phyloP scores from a whole-genome alignment of 108 stramenopile genomes.

The Nitzschia sp. region DNA sequence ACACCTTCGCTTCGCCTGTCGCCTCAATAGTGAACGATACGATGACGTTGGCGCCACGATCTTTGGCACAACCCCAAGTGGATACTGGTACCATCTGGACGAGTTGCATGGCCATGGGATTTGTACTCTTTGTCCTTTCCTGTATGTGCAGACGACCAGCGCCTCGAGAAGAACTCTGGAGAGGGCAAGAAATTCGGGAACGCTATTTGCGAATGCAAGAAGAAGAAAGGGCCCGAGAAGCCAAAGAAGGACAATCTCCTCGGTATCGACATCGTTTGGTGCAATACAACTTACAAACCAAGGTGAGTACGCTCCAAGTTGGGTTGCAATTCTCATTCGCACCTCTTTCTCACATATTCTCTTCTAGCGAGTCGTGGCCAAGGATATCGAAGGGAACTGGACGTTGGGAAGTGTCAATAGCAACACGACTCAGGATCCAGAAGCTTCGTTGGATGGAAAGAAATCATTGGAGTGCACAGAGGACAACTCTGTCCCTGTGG shows the following conservation, averaged over 20 bases:
- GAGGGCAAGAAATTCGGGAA: slow-evolving; percentile 23
- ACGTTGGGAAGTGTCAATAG: slow-evolving; percentile 1
- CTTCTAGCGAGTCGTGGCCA: slow-evolving; percentile 6
- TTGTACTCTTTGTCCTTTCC: slow-evolving; percentile 4
- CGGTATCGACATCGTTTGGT: slow-evolving; percentile 11
- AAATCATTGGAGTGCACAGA: not conserved
- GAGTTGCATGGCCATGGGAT: slow-evolving; percentile 7
- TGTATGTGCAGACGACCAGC: slow-evolving; percentile 1
- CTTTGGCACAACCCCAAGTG: not conserved
- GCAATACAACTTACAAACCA: slow-evolving; percentile 6
- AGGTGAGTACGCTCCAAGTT: not conserved
- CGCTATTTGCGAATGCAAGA: slow-evolving; percentile 10
- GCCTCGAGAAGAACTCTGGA: slow-evolving; percentile 19
- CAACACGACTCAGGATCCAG: not conserved
- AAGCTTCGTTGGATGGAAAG: not conserved
- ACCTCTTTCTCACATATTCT: not conserved
- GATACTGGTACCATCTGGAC: not conserved
- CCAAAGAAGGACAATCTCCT: slow-evolving; percentile 2
- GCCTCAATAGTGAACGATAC: too few species aligned
- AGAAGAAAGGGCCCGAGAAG: not conserved
- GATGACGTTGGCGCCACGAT: too few species aligned
- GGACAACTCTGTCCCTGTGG: not conserved
- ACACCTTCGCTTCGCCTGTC: too few species aligned
- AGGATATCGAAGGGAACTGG: slow-evolving; percentile 19
- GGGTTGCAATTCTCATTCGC: not conserved